Percentiles rank a stretch among this genome's conserved stretches.
These are phyloP conservation scores for Eucalyptus pauciflora DNA, from an alignment of 345 rosid species.

Conservation along the genomic window DNA sequence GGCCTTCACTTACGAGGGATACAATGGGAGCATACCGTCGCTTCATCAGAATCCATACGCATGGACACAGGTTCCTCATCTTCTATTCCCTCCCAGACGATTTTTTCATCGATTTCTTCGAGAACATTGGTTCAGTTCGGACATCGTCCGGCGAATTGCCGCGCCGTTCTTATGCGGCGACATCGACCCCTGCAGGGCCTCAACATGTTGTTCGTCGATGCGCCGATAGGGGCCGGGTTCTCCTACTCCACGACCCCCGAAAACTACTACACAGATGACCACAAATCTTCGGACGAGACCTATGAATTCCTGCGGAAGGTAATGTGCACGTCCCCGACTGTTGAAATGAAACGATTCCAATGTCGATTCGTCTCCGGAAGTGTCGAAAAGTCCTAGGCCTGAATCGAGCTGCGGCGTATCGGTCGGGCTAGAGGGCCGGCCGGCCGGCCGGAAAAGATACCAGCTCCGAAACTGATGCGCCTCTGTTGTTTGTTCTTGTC, in stretches of 20 bases:
- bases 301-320: constrained; percentile 16
- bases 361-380: neutral
- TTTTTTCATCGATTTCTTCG: neutral
- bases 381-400: neutral
- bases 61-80: constrained; percentile 14
- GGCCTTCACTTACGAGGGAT: neutral
- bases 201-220: constrained; percentile 16
- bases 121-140: neutral
- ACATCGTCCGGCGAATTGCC: neutral
- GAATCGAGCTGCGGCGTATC: neutral
- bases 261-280: constrained; percentile 5
- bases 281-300: neutral
- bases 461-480: neutral
- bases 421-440: neutral
- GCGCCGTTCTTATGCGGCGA: neutral
- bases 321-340: neutral
- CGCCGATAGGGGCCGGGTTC: constrained; percentile 19
- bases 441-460: neutral
- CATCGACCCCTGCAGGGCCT: neutral
- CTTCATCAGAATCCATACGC: constrained; percentile 4
- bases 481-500: neutral
- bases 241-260: constrained; percentile 16
- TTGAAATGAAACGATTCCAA: neutral
- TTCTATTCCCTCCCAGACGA: neutral
- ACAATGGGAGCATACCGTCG: constrained; percentile 9